These are phyloP conservation scores for Apostasia ramifera DNA, from an alignment of 106 monocot species.

Conservation along the genomic window DNA sequence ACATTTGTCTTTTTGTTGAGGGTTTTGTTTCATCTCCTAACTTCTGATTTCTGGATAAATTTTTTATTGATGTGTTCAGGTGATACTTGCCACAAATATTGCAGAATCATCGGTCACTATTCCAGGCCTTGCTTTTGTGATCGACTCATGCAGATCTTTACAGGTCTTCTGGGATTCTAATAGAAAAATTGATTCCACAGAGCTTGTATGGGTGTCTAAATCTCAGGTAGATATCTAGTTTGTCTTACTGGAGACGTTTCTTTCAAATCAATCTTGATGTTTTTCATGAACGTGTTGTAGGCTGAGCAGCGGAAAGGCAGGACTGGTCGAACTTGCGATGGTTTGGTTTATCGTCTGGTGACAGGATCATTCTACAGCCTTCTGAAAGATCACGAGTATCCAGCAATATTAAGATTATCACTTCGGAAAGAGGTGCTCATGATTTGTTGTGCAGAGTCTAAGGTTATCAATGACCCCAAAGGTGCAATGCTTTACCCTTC, in stretches of 20 bases:
- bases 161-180: constrained; percentile 66
- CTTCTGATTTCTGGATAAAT: not conserved
- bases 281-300: constrained; percentile 19
- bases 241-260: not conserved
- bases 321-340: constrained; percentile 88
- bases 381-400: constrained; percentile 62
- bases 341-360: constrained; percentile 65
- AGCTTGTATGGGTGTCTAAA: constrained; percentile 85
- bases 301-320: constrained; percentile 85
- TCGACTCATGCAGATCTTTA: constrained; percentile 82
- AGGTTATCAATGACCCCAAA: constrained; percentile 80
- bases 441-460: constrained; percentile 74
- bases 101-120: constrained; percentile 94
- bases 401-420: constrained; percentile 77
- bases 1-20: too few relatives aligned
- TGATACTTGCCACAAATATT: constrained; percentile 88
- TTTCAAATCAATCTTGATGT: not conserved
- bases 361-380: constrained; percentile 42
- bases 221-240: constrained; percentile 58
- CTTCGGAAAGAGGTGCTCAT: constrained; percentile 68
- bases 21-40: too few relatives aligned
- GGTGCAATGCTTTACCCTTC: constrained; percentile 24
- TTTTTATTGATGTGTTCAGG: constrained; percentile 23
- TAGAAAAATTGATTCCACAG: constrained; percentile 49
- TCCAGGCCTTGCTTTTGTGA: constrained; percentile 76